phyloP scores from a whole-genome alignment of 2,329 filamentous ascomycete species.

The Cladosporium austrohemisphaericum region DNA sequence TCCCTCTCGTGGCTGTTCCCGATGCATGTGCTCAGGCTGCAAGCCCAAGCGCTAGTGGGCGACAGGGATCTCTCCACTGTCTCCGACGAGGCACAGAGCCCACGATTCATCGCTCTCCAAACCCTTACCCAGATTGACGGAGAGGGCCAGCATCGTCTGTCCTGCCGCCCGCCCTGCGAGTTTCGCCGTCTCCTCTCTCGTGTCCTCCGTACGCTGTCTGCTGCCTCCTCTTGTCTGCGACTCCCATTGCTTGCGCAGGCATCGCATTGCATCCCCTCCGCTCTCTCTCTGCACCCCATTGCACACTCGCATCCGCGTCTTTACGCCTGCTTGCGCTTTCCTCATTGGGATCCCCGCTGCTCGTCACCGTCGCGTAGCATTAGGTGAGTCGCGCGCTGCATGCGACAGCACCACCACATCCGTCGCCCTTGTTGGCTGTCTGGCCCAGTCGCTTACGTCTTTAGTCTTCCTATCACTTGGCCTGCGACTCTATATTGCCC shows the following conservation, averaged over 20 bases:
- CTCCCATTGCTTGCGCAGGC: conserved; percentile 6
- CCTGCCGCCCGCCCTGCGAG: conserved; percentile 9
- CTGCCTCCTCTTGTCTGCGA: conserved; percentile 14
- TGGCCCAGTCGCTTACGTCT: background rate
- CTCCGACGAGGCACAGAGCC: conserved; percentile 6
- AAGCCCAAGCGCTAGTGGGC: background rate
- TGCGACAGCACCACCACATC: background rate
- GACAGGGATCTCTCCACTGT: conserved; percentile 7
- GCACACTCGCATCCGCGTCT: background rate
- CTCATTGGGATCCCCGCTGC: conserved; percentile 14
- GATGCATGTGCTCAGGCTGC: too few relatives aligned
- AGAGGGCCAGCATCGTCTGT: conserved; percentile 8
- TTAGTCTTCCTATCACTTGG: background rate
- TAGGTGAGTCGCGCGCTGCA: conserved; percentile 13
- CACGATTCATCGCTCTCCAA: conserved; percentile 5
- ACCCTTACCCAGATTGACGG: conserved; percentile 9
- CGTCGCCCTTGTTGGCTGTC: background rate
- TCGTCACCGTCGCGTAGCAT: conserved; percentile 12
- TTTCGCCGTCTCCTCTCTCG: conserved; percentile 15
- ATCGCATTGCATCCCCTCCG: background rate
- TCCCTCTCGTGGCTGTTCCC: too few relatives aligned
- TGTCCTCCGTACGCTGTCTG: conserved; percentile 12
- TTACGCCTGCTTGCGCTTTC: conserved; percentile 11
- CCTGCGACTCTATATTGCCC: background rate
- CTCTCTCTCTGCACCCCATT: too few relatives aligned